Conservation (phyloP, 768 basidiomycete genomes). For the Boletus coccyginus region DNA sequence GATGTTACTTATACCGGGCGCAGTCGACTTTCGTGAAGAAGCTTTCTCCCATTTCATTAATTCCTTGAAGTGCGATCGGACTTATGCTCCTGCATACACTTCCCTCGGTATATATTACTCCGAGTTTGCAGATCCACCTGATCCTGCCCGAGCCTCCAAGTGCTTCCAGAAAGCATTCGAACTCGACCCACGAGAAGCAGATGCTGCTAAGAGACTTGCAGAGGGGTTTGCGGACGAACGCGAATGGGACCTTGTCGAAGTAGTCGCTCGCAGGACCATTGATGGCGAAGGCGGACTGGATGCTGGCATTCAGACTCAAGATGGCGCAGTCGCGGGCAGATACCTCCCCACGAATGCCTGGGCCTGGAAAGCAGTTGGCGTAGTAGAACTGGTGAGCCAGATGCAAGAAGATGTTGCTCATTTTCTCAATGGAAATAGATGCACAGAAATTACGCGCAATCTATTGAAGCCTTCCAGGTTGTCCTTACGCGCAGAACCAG, state of each 20-base stretch:
- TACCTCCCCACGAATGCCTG: constrained; percentile 82
- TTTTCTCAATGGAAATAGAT: constrained; percentile 40
- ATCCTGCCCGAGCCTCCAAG: constrained; percentile 83
- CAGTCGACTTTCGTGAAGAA: constrained; percentile 53
- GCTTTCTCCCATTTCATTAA: constrained; percentile 79
- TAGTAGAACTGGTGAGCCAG: constrained; percentile 79
- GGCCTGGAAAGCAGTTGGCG: constrained; percentile 97
- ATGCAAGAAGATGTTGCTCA: not conserved
- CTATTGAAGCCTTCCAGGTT: constrained; percentile 85
- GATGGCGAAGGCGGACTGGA: constrained; percentile 86
- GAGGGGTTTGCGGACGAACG: constrained; percentile 88
- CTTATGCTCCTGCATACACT: constrained; percentile 90
- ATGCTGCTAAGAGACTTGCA: constrained; percentile 81
- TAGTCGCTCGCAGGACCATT: constrained; percentile 89
- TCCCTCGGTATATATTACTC: constrained; percentile 90
- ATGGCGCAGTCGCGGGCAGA: constrained; percentile 38
- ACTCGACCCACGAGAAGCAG: constrained; percentile 83
- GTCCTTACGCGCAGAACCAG: constrained; percentile 73
- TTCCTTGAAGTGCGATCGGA: constrained; percentile 69
- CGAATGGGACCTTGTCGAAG: constrained; percentile 95
- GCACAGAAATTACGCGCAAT: constrained; percentile 63
- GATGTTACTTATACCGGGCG: not conserved
- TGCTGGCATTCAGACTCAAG: constrained; percentile 48
- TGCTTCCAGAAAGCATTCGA: constrained; percentile 99
- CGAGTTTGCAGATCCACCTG: constrained; percentile 65